Conservation (phyloP, 306 rosid species). For the Gastrolobium villosum region DNA sequence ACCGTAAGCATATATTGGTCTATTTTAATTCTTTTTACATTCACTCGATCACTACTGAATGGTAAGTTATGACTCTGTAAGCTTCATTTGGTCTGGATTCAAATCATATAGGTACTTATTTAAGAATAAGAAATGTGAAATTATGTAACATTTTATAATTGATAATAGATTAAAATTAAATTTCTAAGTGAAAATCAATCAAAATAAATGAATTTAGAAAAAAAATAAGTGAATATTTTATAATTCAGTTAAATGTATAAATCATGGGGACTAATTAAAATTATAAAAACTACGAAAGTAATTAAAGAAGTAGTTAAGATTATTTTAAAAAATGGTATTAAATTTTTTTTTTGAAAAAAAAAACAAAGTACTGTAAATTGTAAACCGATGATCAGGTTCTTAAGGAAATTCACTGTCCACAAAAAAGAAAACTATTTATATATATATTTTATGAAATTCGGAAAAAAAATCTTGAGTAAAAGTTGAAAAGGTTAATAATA, state of each 20-base stretch:
- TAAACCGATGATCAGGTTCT: too few species aligned
- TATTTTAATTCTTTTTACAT: not conserved
- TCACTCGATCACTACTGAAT: not conserved
- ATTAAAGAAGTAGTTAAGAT: not conserved
- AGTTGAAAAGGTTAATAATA: not conserved
- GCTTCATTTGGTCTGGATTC: too few species aligned
- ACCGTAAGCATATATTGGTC: slow-evolving; percentile 3
- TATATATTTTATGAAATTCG: too few species aligned
- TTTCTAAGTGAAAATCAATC: not conserved
- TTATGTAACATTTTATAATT: too few species aligned
- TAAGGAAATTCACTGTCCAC: too few species aligned
- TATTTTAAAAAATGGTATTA: not conserved
- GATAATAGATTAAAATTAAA: not conserved
- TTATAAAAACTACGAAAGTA: not conserved
- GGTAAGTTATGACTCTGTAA: not conserved
- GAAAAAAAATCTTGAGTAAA: too few species aligned
- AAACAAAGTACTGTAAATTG: too few species aligned
- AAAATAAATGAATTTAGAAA: not conserved
- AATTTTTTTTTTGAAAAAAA: too few species aligned
- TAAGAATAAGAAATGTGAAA: too few species aligned
- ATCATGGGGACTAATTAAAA: not conserved
- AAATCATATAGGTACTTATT: not conserved
- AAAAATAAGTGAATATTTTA: not conserved
- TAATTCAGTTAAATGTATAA: not conserved
- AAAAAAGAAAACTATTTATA: too few species aligned